Base-by-base conservation (phyloP, 805 yeast genomes). In the Candida wancherniae region DNA sequence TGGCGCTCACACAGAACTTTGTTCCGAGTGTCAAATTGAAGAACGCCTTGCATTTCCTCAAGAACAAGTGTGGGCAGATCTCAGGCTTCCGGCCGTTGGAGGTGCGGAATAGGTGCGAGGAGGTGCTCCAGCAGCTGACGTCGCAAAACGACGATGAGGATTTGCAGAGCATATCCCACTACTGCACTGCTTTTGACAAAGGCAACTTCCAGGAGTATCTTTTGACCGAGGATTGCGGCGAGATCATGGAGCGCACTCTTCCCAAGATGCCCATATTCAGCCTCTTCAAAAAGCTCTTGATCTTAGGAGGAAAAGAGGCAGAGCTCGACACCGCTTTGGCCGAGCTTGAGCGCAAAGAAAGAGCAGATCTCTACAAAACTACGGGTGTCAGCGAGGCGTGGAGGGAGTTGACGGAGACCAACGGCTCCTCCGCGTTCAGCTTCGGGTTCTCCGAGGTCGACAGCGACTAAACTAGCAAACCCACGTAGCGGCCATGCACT, bases 1-100 rank as follows among this genome's bases (percentile, higher is more conserved):
- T 87, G 12, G 97, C 96, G 0, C 58, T 87, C 47, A 87, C 97
- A 0, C 94, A 85, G 42, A 87, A 87, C 54, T 87, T 88, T 55
- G 88, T 85, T 8, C 94, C 95, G 0, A 51, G 53, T 23, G 68
- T 74, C 24, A 75, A 76, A 37, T 54, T 87, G 21, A 63, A 71
- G n/a, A 61, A 67, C 21, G 92, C 77, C 3, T 59, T 84, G 35
- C 58, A 71, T 41, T 87, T 87, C 47, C 69, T 87, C 50, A 73
- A 77, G 47, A 67, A 73, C 44, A 84, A 78, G 47, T 62, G 67
- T 5, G 71, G 72, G 20, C 96, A 87, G 54, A 67, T 87, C 10
- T 79, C 88, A 27, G 97, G 96, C 4, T 86, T 87, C 50, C 75
- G 75, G 36, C 71, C 79, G 9, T 64, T 65, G 21, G 71, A 71